These are phyloP conservation scores for Fagus sylvatica DNA, from an alignment of 306 rosid species.

Conservation along the genomic window DNA sequence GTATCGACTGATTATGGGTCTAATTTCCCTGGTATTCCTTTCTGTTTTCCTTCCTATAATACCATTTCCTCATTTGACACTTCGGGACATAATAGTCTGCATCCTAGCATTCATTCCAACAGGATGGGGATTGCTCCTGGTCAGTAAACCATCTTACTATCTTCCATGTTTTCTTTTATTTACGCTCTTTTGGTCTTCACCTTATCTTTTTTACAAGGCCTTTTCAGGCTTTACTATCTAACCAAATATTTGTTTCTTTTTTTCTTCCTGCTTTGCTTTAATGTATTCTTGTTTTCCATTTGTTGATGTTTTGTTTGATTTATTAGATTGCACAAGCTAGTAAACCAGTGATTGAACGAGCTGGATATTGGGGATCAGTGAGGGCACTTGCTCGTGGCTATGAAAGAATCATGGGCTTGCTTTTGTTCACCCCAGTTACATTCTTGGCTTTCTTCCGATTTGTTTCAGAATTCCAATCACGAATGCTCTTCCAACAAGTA, in stretches of 20 bases:
- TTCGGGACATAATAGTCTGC: conserved; percentile 67
- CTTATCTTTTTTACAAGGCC: neutral
- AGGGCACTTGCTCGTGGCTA: conserved; percentile 81
- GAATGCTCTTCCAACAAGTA: conserved; percentile 98
- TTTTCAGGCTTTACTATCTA: neutral
- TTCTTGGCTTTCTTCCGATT: conserved; percentile 97
- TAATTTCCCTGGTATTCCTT: conserved; percentile 60
- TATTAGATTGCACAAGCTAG: conserved; percentile 90
- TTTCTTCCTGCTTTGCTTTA: neutral
- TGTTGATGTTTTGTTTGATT: neutral
- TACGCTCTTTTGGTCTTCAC: neutral
- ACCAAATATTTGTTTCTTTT: conserved; percentile 9
- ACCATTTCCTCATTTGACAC: conserved; percentile 60
- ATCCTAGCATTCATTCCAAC: conserved; percentile 90
- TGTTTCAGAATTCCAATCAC: conserved; percentile 91
- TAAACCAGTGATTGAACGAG: conserved; percentile 48
- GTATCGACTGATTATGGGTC: conserved; percentile 67
- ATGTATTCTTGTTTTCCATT: neutral
- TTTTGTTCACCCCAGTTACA: conserved; percentile 87
- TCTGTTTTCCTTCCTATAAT: conserved; percentile 59
- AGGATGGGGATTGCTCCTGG: conserved; percentile 95
- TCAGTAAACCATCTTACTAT: conserved; percentile 36
- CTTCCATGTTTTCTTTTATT: conserved; percentile 5
- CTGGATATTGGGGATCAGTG: conserved; percentile 72
- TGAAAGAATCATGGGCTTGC: conserved; percentile 79